A percentile compares a stretch with the other conserved stretches of the same genome.
phyloP scores from a whole-genome alignment of 75 land plant genomes.

The Pseudotsuga menziesii region DNA sequence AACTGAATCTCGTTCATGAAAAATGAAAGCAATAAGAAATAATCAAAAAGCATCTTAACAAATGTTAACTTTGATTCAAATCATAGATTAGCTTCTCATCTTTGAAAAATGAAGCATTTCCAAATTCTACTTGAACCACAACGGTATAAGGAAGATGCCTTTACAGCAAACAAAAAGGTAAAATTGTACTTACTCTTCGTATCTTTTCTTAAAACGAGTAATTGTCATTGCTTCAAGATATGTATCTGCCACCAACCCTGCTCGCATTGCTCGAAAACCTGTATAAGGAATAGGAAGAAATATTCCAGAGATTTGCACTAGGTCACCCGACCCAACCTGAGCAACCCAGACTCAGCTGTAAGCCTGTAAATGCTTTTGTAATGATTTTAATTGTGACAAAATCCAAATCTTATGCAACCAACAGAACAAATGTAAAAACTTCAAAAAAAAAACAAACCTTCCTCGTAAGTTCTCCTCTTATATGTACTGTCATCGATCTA shows the following conservation, averaged over 20 bases:
- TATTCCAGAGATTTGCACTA: constrained; percentile 93
- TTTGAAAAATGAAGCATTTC: neutral
- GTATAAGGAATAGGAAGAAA: constrained; percentile 93
- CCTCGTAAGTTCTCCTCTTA: constrained; percentile 94
- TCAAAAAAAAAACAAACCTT: constrained; percentile 50
- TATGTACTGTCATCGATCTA: constrained; percentile 82
- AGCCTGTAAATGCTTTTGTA: neutral
- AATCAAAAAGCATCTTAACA: neutral
- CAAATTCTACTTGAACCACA: neutral
- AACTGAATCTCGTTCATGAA: too few species aligned
- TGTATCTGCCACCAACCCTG: constrained; percentile 98
- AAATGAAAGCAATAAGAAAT: too few species aligned
- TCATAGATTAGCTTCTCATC: neutral
- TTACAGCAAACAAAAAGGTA: too few species aligned
- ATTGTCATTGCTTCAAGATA: constrained; percentile 97
- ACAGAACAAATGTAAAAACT: neutral
- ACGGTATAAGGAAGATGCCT: neutral
- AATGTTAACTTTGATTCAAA: neutral
- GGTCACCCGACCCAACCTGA: constrained; percentile 97
- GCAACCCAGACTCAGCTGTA: neutral
- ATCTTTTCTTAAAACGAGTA: constrained; percentile 93
- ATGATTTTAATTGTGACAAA: neutral
- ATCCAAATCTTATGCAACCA: neutral
- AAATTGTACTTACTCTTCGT: constrained; percentile 78
- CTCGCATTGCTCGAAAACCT: constrained; percentile 93